Evolutionary conservation across 371 early-diverging fungal genomes (phyloP).

Genomic region (Gilbertella persicaria): DNA sequence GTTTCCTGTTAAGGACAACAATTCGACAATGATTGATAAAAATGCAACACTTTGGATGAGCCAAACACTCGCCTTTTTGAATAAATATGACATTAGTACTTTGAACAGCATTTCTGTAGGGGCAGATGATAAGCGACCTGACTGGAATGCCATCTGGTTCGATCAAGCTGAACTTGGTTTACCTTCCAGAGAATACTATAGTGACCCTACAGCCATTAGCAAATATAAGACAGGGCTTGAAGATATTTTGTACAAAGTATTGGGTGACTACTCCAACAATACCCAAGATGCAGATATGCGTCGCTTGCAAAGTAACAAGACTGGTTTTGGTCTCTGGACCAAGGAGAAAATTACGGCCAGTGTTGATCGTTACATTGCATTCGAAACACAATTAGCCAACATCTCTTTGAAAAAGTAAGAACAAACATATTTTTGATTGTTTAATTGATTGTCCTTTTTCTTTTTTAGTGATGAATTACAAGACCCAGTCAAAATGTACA

Average conservation of each 20-base stretch:
- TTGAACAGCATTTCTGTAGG: constrained; percentile 35
- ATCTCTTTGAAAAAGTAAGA: constrained; percentile 24
- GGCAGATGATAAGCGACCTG: constrained; percentile 51
- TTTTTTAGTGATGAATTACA: constrained; percentile 38
- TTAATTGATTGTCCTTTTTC: not conserved
- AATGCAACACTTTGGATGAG: not conserved
- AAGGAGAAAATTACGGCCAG: constrained; percentile 18
- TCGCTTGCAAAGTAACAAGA: constrained; percentile 11
- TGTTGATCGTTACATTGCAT: constrained; percentile 42
- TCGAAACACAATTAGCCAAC: constrained; percentile 53
- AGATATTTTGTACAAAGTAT: constrained; percentile 14
- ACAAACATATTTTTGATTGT: not conserved
- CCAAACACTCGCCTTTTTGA: constrained; percentile 7
- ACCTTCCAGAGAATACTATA: constrained; percentile 65
- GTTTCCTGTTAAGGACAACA: constrained; percentile 9
- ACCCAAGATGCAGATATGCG: constrained; percentile 1
- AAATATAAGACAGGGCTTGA: constrained; percentile 42
- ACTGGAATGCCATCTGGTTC: constrained; percentile 35
- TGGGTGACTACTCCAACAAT: constrained; percentile 13
- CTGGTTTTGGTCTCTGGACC: constrained; percentile 9
- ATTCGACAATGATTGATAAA: not conserved
- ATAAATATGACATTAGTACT: constrained; percentile 15
- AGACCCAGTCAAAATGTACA: constrained; percentile 56
- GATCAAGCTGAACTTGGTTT: constrained; percentile 43
- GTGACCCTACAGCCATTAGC: constrained; percentile 28